These are phyloP conservation scores for Quercus gilva DNA, from an alignment of 306 rosid species.

Conservation along the genomic window DNA sequence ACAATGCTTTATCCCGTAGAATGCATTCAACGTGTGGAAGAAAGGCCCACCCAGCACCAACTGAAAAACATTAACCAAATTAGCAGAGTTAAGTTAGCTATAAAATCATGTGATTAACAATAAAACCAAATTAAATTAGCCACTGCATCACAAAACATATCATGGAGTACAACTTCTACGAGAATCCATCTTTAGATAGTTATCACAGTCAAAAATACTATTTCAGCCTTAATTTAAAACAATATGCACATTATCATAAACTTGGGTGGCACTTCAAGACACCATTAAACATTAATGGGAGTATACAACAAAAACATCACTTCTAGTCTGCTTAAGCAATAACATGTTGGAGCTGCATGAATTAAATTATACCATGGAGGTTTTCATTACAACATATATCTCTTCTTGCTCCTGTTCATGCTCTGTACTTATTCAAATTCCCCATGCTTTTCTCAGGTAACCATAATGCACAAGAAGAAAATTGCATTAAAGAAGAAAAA, in stretches of 20 bases:
- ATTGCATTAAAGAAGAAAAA: neutral
- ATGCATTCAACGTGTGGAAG: constrained; percentile 73
- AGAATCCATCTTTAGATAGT: too few relatives aligned
- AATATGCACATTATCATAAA: too few relatives aligned
- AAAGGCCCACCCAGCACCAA: constrained; percentile 85
- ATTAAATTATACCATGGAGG: too few relatives aligned
- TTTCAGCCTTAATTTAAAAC: too few relatives aligned
- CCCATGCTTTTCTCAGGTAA: neutral
- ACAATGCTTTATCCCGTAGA: constrained; percentile 67
- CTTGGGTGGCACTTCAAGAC: neutral
- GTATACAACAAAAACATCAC: neutral
- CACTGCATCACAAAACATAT: neutral
- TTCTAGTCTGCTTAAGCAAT: too few relatives aligned
- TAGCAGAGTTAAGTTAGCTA: constrained; percentile 6
- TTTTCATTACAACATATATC: neutral
- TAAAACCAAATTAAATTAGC: neutral
- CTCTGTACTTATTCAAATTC: neutral
- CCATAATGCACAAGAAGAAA: neutral
- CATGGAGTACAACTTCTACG: too few relatives aligned
- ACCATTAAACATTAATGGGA: neutral
- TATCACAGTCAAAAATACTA: too few relatives aligned
- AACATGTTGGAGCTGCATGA: too few relatives aligned
- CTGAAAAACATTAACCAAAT: constrained; percentile 38
- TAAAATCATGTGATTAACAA: neutral
- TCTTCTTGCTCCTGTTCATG: neutral